Evolutionary conservation across 208 protist species (phyloP).

Genomic region (Naegleria lovaniensis): DNA sequence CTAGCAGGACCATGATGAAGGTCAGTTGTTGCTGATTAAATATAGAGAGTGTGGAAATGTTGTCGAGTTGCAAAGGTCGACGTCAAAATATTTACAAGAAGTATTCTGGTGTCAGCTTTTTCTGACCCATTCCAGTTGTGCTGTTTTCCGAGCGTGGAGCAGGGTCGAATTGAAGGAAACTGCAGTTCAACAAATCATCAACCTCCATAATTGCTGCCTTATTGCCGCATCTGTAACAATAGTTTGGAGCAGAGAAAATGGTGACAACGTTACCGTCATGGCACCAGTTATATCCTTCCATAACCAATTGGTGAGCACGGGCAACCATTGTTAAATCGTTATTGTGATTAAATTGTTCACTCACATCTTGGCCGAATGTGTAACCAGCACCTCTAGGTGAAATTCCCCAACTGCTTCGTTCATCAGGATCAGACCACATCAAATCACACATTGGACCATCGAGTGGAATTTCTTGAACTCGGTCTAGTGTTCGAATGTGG

Average conservation of each 20-base stretch:
- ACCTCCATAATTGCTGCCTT: slow-evolving; percentile 91
- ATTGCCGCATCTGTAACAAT: slow-evolving; percentile 98
- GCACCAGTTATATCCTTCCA: slow-evolving; percentile 96
- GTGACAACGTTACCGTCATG: slow-evolving; percentile 96
- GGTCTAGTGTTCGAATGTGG: slow-evolving; percentile 86
- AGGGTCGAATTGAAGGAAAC: slow-evolving; percentile 97
- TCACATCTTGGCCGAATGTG: slow-evolving; percentile 96
- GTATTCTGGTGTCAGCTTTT: slow-evolving; percentile 96
- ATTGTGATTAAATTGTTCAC: slow-evolving; percentile 94
- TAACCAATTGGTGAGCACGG: slow-evolving; percentile 92
- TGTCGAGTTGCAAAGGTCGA: no score
- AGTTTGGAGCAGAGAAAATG: slow-evolving; percentile 98
- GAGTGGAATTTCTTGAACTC: slow-evolving; percentile 96
- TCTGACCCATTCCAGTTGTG: slow-evolving; percentile 65
- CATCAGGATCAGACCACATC: slow-evolving; percentile 97
- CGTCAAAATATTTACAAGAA: slow-evolving; percentile 78
- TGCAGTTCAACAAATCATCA: slow-evolving; percentile 96
- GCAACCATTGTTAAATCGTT: slow-evolving; percentile 93
- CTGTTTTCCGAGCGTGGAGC: slow-evolving; percentile 94
- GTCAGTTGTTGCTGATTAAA: no score
- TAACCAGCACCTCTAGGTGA: slow-evolving; percentile 94
- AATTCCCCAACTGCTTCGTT: slow-evolving; percentile 88
- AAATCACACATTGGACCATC: slow-evolving; percentile 98
- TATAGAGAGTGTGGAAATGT: no score
- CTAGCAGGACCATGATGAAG: no score